Evolutionary conservation across 2,329 filamentous ascomycete species (phyloP).

Genomic region (Anisogramma anomala): DNA sequence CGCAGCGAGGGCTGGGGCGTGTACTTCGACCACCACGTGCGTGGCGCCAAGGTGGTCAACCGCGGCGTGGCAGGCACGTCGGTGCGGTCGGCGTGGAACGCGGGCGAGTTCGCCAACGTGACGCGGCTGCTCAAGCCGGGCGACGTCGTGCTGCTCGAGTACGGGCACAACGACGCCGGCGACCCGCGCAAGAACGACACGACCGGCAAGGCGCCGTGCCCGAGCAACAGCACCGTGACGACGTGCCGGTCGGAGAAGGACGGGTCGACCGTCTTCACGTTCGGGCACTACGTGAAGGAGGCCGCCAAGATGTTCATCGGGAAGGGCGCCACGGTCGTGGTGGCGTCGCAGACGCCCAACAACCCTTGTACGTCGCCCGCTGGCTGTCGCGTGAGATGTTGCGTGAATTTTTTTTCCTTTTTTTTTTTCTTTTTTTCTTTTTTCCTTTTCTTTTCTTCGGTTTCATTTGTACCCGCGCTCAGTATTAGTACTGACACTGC

Average conservation of each 20-base stretch:
- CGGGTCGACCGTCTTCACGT: conserved; percentile 22
- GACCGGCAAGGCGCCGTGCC: conserved; percentile 50
- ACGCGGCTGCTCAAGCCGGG: conserved; percentile 35
- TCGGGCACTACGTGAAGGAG: conserved; percentile 20
- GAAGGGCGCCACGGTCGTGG: conserved; percentile 50
- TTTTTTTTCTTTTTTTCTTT: too few species aligned
- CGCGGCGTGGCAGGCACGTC: conserved; percentile 50
- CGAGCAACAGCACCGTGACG: conserved; percentile 38
- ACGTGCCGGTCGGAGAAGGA: conserved; percentile 32
- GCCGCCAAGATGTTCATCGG: conserved; percentile 24
- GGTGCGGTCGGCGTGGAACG: conserved; percentile 49
- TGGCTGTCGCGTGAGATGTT: too few species aligned
- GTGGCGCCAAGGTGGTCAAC: conserved; percentile 38
- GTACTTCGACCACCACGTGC: conserved; percentile 39
- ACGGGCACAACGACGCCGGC: conserved; percentile 61
- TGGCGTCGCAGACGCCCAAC: conserved; percentile 48
- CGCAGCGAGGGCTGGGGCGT: conserved; percentile 45
- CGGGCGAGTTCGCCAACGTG: conserved; percentile 48
- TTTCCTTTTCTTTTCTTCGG: too few species aligned
- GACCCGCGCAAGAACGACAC: conserved; percentile 37
- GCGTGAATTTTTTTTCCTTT: too few species aligned
- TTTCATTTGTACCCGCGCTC: not conserved
- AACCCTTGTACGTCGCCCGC: conserved; percentile 29
- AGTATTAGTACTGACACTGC: not conserved
- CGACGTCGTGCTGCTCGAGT: conserved; percentile 57